phyloP scores from a whole-genome alignment of 768 basidiomycete genomes.

The Krasilnikovozyma curviuscula region DNA sequence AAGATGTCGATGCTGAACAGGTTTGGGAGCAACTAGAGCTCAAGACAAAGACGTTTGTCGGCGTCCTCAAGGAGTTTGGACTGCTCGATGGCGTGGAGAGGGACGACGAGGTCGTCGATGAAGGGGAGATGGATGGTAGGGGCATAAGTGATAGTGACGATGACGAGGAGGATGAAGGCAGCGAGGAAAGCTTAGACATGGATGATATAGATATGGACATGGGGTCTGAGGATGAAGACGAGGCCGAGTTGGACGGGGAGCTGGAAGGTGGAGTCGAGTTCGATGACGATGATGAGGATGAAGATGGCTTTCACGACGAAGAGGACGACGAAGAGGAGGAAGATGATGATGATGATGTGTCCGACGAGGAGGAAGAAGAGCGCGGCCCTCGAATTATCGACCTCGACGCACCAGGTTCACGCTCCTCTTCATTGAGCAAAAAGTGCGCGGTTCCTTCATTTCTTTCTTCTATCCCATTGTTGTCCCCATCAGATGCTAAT shows the following conservation, averaged over 20 bases:
- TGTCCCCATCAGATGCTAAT: not conserved
- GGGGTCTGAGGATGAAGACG: not conserved
- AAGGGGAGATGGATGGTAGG: constrained; percentile 16
- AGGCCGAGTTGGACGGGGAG: not conserved
- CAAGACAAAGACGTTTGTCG: constrained; percentile 47
- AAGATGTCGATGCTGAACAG: constrained; percentile 61
- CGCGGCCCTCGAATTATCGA: constrained; percentile 18
- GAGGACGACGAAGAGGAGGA: constrained; percentile 21
- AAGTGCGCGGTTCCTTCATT: not conserved
- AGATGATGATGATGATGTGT: constrained; percentile 23
- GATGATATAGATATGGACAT: constrained; percentile 12
- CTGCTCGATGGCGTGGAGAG: constrained; percentile 30
- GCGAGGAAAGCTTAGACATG: constrained; percentile 17
- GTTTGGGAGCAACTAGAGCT: constrained; percentile 90
- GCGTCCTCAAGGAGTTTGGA: constrained; percentile 27
- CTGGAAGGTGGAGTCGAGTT: constrained; percentile 12
- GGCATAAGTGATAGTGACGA: constrained; percentile 25
- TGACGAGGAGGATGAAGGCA: constrained; percentile 23
- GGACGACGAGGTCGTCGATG: constrained; percentile 37
- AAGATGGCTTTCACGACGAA: constrained; percentile 14
- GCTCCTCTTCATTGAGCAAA: not conserved
- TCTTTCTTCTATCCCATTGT: not conserved
- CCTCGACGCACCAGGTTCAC: constrained; percentile 19
- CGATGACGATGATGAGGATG: constrained; percentile 13
- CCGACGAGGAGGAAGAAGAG: constrained; percentile 22